A percentile compares a stretch with the other conserved stretches of the same genome.
phyloP scores from a whole-genome alignment of 1,139 yeast genomes.

The Yamadazyma diddensiae region DNA sequence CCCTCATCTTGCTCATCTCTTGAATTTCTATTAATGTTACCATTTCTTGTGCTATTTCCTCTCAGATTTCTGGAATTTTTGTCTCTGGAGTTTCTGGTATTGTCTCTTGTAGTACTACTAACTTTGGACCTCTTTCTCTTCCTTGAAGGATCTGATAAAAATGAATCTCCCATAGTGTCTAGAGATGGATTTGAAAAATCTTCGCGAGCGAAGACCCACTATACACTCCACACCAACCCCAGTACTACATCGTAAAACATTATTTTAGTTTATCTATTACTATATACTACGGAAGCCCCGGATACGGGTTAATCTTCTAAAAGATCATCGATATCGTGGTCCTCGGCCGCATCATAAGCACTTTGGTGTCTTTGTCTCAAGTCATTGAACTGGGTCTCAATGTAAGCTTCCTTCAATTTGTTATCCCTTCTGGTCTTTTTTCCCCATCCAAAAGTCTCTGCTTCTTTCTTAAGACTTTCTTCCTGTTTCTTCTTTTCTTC shows the following conservation, averaged over 20 bases:
- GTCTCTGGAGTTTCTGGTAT: conserved; percentile 8
- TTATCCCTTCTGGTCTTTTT: conserved; percentile 62
- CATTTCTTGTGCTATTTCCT: no score
- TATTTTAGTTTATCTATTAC: no score
- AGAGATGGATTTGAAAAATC: conserved; percentile 9
- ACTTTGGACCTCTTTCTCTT: conserved; percentile 47
- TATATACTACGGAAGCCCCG: background rate
- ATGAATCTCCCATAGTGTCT: conserved; percentile 43
- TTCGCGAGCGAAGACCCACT: conserved; percentile 9
- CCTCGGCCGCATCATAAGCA: conserved; percentile 56
- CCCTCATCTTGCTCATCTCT: background rate
- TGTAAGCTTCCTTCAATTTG: conserved; percentile 50
- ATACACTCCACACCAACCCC: no score
- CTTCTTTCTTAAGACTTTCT: conserved; percentile 35
- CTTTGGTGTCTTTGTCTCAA: conserved; percentile 43
- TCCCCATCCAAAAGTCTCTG: conserved; percentile 72
- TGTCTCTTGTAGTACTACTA: no score
- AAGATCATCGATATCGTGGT: conserved; percentile 63
- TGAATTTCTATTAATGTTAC: no score
- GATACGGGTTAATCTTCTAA: conserved; percentile 47
- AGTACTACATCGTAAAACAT: no score
- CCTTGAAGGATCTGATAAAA: conserved; percentile 57
- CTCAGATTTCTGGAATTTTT: no score
- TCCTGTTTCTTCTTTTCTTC: conserved; percentile 27
- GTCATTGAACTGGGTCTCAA: conserved; percentile 44